Base-by-base conservation (phyloP, 192 early-diverging fungal species). In the Coemansia aciculifera region DNA sequence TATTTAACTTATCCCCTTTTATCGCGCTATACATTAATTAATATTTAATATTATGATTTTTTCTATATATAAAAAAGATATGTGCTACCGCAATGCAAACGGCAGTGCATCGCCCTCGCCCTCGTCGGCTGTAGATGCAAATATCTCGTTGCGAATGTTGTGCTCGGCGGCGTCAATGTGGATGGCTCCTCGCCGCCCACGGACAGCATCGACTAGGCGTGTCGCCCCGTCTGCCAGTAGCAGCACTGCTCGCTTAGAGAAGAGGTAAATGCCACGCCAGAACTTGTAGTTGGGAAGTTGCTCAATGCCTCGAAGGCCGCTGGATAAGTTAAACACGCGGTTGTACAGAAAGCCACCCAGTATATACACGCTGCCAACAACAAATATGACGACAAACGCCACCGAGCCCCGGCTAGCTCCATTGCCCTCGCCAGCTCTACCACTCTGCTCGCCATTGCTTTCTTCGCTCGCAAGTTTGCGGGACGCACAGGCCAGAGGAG, bases 301-400 rank as follows among this genome's bases (percentile, higher is more conserved):
- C 54, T 86, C 77, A 12, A 85, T 65, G 40, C 85, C 85, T 21
- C 83, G 79, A 57, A 81, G 66, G 3, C 70, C 66, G 19, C 73
- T 71, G 32, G 83, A 74, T 68, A 72, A 68, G 54, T 86, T 81
- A 59, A 75, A 44, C 63, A 86, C 72, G 31, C 85, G 76, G 67
- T 84, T 86, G 67, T 86, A 86, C 63, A 84, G 43, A 34, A 86
- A 63, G n/a, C 85, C 85, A 32, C 75, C 79, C 15, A 86, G 78
- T 32, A 84, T 56, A 38, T 86, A 86, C n/a, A 79, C 69, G 74
- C 73, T 74, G 24, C 72, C 74, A 8, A 85, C 39, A 27, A 85
- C 68, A 67, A 85, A 83, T 27, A 71, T 51, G 10, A 42, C 68
- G 4, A 81, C 76, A 62, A 85, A 78, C 31, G 68, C 43, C 36